Base-by-base conservation (phyloP, 441 rosid genomes). In the Pelargonium myrrhifolium region DNA sequence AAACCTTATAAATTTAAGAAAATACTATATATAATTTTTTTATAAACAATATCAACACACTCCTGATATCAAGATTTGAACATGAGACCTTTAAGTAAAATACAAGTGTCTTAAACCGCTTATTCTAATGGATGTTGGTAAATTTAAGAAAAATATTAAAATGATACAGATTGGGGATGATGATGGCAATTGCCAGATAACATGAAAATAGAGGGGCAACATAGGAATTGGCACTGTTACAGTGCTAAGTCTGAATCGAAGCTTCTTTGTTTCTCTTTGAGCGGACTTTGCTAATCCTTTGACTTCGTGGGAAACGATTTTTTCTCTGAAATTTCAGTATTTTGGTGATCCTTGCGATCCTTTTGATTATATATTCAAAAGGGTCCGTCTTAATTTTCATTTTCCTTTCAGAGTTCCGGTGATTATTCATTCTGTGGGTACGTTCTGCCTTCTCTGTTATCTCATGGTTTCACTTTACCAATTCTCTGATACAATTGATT, bases 211-310 rank as follows among this genome's bases (percentile, higher is more conserved):
- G 0, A 66, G 70, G 75, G 65, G 68, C 22, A 62, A 14, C 24
- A 63, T 65, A 6, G 75, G 59, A 70, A 65, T 8, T 7, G 59
- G 18, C 4, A 17, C 59, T 17, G 24, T 17, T 24, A 9, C 39
- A 40, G 37, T 17, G 35, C 64, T 39, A 63, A 53, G 72, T 62
- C 72, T 72, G 84, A 66, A 72, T 74, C 76, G 85, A 84, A 82
- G 80, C 82, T 84, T 79, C 81, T 79, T 58, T 62, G 78, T 72
- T 70, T 68, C 37, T 31, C 37, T 31, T 7, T 31, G 37, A 31
- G 37, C 37, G 37, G 37, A 31, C 37, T 31, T 31, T 73, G 10
- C 24, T 53, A 0, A 7, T 21, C 59, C 20, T 53, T 53, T 53
- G 59, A 53, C 59, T 53, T 53, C 59, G 59, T 17, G 59, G 22